Base-by-base conservation (phyloP, 1,284 basidiomycete species). In the Ustilago lituana region DNA sequence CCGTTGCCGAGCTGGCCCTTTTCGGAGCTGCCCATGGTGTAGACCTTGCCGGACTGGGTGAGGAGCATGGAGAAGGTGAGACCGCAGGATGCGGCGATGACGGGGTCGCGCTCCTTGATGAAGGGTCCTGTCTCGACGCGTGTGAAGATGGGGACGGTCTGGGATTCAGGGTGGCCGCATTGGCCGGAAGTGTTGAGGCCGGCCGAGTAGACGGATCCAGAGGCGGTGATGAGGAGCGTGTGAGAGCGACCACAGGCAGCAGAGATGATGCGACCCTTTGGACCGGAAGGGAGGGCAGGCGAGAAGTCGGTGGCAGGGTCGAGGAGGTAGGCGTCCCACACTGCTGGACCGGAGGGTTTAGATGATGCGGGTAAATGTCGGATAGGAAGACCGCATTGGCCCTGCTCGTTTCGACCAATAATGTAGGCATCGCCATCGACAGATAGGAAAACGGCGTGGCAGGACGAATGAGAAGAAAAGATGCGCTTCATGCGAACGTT, bases 1-100 rank as follows among this genome's bases (percentile, higher is more conserved):
- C 94, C 94, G 76, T 93, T 94, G 1, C 93, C 94, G 0, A 97
- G 85, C 73, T 96, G 93, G 2, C 94, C 94, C 70, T 92, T 89
- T 83, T 96, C 93, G n/a, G 89, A 91, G 52, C 91, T 93, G 31
- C 94, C 94, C 68, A 92, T 89, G 0, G 92, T 87, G 78, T 91
- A 97, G 2, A 96, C 53, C 86, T 89, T 89, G 19, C 93, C 94
- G 22, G 86, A 86, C 53, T 88, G 87, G 4, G 92, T 91, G 54
- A 95, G 85, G 51, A 94, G 87, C 15, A 94, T 82, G 1, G 91
- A 91, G 83, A 94, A 96, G 1, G 88, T 89, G 58, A 91, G 84
- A 0, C 94, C 94, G 1, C 91, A 92, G 9, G 89, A 87, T 8
- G 89, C 92, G 78, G 90, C 86, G 36, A 90, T 82, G 52, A 90